Base-by-base conservation (phyloP, 192 early-diverging fungal species). In the Kickxella alabastrina region DNA sequence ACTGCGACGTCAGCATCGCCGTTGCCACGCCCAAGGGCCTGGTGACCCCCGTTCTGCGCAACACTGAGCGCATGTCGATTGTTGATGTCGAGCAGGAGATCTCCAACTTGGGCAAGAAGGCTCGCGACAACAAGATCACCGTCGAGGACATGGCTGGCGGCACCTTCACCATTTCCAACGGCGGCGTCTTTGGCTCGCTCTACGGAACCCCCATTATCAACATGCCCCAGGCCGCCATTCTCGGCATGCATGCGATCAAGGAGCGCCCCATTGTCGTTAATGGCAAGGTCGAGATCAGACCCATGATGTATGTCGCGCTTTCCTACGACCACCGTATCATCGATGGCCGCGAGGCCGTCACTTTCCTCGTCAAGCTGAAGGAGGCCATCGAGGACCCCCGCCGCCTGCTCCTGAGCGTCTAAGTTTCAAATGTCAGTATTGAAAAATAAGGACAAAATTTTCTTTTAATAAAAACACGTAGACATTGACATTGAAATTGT, bases 81-180 rank as follows among this genome's bases (percentile, higher is more conserved):
- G 80, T 99, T 18, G 88, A 96, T 45, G 79, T 94, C 29, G 96
- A 99, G 80, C 84, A 90, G 81, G 85, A 80, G 38, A 87, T 99
- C 60, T 86, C 90, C 43, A 90, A 85, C 37, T 79, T 95, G 42
- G 93, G 90, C 46, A 75, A 68, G 62, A 77, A 94, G 89, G 96
- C 96, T 28, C 85, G 90, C 37, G 90, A 93, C 64, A 93, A 93
- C 67, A 86, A 86, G 61, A 92, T 99, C 79, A 87, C 93, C 18
- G 88, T 99, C 62, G 96, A 99, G 80, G 96, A 99, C 68, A 84
- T 99, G 83, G 81, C 90, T 40, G 96, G 96, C 29, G 96, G 96
- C 54, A 99, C 96, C 43, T 99, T 99, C 71, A 99, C 96, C 55
- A 94, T 99, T 49, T 96, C 93, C 28, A 99, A 99, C 83, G 96